Conservation (phyloP, 306 rosid genomes). For the Begonia fuchsioides region DNA sequence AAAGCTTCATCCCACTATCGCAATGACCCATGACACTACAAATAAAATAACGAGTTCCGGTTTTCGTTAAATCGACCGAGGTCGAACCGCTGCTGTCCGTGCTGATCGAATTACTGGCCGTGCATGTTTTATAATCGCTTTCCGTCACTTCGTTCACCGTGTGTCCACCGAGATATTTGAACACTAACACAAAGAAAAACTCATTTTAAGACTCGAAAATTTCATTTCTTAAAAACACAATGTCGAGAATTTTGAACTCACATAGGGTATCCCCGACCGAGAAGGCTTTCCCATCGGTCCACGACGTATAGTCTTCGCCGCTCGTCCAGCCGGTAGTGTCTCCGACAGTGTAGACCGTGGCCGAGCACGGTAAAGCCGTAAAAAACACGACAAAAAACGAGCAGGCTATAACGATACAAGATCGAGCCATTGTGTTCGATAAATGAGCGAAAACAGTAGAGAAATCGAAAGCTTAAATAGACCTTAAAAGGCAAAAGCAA, state of each 20-base stretch:
- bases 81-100: slow-evolving; percentile 69
- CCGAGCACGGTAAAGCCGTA: slow-evolving; percentile 33
- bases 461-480: slow-evolving; percentile 4
- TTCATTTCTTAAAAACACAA: not conserved
- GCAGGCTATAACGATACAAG: slow-evolving; percentile 14
- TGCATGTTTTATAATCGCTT: slow-evolving; percentile 63
- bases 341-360: slow-evolving; percentile 59
- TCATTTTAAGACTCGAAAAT: not conserved
- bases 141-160: slow-evolving; percentile 65
- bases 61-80: slow-evolving; percentile 43
- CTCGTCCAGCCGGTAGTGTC: slow-evolving; percentile 60
- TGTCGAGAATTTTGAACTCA: slow-evolving; percentile 11
- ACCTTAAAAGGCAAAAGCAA: slow-evolving; percentile 5
- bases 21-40: slow-evolving; percentile 57
- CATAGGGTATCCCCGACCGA: slow-evolving; percentile 62
- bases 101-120: slow-evolving; percentile 34
- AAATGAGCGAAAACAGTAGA: not conserved
- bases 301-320: slow-evolving; percentile 52
- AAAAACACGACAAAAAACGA: slow-evolving; percentile 19
- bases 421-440: slow-evolving; percentile 30
- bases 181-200: slow-evolving; percentile 24
- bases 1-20: slow-evolving; percentile 70
- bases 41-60: slow-evolving; percentile 67
- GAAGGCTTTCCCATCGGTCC: slow-evolving; percentile 59
- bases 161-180: slow-evolving; percentile 74